Base-by-base conservation (phyloP, 2,329 filamentous ascomycete genomes). In the Paraconiothyrium brasiliense region DNA sequence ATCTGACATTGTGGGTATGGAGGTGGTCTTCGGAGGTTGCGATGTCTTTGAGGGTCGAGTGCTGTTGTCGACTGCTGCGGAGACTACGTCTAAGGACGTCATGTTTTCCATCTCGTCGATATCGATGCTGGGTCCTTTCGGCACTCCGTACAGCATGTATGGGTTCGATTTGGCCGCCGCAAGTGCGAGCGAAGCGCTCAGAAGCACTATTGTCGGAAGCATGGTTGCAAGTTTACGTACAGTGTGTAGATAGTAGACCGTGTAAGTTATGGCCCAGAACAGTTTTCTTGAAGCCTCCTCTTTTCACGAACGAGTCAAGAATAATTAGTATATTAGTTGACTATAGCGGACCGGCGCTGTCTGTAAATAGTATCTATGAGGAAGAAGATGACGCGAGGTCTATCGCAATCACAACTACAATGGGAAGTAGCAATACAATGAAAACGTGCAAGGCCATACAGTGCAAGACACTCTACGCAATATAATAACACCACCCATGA, bases 71-170 rank as follows among this genome's bases (percentile, higher is more conserved):
- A 58, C 62, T 49, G 67, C 67, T 16, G 66, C 63, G 24, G 62
- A 55, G 34, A 67, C 58, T 24, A 70, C 59, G 20, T 69, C 70
- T 22, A 67, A 69, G 32, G 72, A 60, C 14, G 65, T 69, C 63
- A 72, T 52, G 5, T 14, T 16, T 52, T 52, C 34, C 49, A 52
- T 62, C 46, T 75, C 70, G 39, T 71, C 60, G 58, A 74, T 69
- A 24, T 71, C 71, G 35, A 73, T 63, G 37, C 71, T 71, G 14
- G 70, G 68, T 41, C 57, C 71, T 46, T 70, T 70, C 1, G 74
- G 74, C 13, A 77, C 73, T 14, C 74, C 74, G 55, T 75, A 77
- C 67, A 76, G 37, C 59, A 61, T 77, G 67, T 71, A 76, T 47
- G 72, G 73, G 43, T 70, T 65, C 5, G 69, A 66, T 2, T 65